phyloP scores from a whole-genome alignment of 208 protist genomes.

The Leishmania tropica region DNA sequence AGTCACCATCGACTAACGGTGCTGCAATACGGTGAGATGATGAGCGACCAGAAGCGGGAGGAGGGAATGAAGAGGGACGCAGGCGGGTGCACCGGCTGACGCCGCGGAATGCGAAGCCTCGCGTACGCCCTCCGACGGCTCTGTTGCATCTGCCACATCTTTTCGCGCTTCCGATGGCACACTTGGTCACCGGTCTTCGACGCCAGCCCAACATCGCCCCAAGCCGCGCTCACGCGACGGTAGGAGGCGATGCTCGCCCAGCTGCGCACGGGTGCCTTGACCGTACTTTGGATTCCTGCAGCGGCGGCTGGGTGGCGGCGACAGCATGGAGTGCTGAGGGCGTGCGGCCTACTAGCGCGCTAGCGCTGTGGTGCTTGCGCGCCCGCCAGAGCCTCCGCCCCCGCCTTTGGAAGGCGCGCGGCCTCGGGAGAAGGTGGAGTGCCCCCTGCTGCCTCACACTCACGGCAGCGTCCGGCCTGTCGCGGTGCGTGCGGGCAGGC shows the following conservation, averaged over 20 bases:
- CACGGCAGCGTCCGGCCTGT: neutral
- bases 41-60: neutral
- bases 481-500: neutral
- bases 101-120: neutral
- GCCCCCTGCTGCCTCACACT: neutral
- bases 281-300: neutral
- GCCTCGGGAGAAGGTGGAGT: neutral
- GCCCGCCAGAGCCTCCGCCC: neutral
- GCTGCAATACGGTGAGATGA: neutral
- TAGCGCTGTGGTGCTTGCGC: neutral
- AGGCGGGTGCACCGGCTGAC: neutral
- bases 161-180: neutral
- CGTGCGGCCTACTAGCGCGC: neutral
- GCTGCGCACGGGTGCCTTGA: neutral
- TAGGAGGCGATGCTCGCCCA: neutral
- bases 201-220: neutral
- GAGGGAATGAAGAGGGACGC: neutral
- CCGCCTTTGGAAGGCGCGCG: neutral
- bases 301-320: neutral
- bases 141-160: neutral
- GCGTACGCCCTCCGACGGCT: neutral
- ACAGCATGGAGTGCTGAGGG: neutral
- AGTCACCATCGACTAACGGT: constrained; percentile 52
- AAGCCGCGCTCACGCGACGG: neutral
- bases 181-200: neutral